Evolutionary conservation across 2,329 filamentous ascomycete species (phyloP).

Genomic region (Botrytis pseudocinerea): DNA sequence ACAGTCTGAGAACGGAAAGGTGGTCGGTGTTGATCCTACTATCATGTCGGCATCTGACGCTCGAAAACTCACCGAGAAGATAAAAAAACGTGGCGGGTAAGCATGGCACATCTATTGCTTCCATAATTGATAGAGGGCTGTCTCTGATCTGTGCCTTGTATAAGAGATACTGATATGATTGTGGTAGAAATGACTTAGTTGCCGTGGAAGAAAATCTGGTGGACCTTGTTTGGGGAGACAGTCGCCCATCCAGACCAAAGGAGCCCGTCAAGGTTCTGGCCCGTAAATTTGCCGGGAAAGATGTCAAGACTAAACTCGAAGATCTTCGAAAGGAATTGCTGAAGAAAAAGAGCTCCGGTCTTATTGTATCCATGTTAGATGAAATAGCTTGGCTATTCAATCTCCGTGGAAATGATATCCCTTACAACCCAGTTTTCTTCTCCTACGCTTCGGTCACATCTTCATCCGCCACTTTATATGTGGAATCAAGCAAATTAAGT

Average conservation of each 20-base stretch:
- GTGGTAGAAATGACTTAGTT: conserved; percentile 55
- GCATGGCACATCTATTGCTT: conserved; percentile 13
- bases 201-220: conserved; percentile 80
- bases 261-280: conserved; percentile 74
- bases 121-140: not conserved
- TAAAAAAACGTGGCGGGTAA: conserved; percentile 81
- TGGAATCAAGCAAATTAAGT: conserved; percentile 77
- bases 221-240: conserved; percentile 82
- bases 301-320: conserved; percentile 76
- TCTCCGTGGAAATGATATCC: conserved; percentile 88
- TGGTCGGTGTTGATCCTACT: conserved; percentile 86
- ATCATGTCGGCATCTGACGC: conserved; percentile 74
- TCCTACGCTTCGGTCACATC: conserved; percentile 89
- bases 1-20: conserved; percentile 81
- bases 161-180: conserved; percentile 10
- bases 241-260: conserved; percentile 71
- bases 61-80: conserved; percentile 77
- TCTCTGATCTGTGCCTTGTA: not conserved
- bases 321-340: conserved; percentile 88
- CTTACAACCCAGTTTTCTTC: conserved; percentile 98
- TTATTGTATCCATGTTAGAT: conserved; percentile 92
- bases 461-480: conserved; percentile 74
- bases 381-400: conserved; percentile 99
- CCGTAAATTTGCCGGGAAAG: conserved; percentile 76
- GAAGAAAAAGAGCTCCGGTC: conserved; percentile 83